Percentiles rank a stretch among this genome's conserved stretches.
These are phyloP conservation scores for Jamesozyma gamospora DNA, from an alignment of 805 yeast species.

Conservation along the genomic window DNA sequence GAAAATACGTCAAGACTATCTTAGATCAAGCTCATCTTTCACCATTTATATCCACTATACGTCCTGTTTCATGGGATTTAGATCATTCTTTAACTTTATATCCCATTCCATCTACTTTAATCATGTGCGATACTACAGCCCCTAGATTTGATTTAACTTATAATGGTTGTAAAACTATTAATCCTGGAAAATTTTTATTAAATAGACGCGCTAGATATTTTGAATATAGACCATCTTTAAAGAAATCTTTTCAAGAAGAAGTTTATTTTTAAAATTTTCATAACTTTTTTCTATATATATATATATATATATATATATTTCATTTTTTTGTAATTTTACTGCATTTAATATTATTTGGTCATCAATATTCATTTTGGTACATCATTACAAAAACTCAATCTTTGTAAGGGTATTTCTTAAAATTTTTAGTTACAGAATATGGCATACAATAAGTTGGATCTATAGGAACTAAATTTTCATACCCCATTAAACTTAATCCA, in stretches of 20 bases:
- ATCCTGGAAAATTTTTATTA: constrained; percentile 50
- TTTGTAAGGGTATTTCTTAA: constrained; percentile 31
- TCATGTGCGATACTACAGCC: constrained; percentile 62
- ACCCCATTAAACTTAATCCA: constrained; percentile 71
- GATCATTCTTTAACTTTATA: constrained; percentile 61
- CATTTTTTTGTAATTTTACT: too few relatives aligned
- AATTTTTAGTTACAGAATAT: constrained; percentile 24
- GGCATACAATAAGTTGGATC: constrained; percentile 91
- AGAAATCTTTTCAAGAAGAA: constrained; percentile 41
- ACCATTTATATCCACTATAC: constrained; percentile 55
- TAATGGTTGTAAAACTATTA: constrained; percentile 72
- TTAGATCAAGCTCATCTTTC: constrained; percentile 82
- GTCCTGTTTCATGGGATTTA: constrained; percentile 60
- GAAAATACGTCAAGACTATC: constrained; percentile 67
- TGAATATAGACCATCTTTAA: constrained; percentile 60
- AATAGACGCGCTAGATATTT: constrained; percentile 49
- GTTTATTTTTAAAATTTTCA: constrained; percentile 29
- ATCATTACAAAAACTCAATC: too few relatives aligned
- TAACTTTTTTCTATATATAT: too few relatives aligned
- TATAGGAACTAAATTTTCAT: constrained; percentile 46
- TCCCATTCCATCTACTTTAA: constrained; percentile 63
- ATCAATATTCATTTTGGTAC: too few relatives aligned
- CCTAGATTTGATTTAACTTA: constrained; percentile 67
- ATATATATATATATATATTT: constrained; percentile 6
- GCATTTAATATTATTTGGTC: too few relatives aligned